Evolutionary conservation across 805 yeast genomes (phyloP).

Genomic region (Suhomyces sp.): DNA sequence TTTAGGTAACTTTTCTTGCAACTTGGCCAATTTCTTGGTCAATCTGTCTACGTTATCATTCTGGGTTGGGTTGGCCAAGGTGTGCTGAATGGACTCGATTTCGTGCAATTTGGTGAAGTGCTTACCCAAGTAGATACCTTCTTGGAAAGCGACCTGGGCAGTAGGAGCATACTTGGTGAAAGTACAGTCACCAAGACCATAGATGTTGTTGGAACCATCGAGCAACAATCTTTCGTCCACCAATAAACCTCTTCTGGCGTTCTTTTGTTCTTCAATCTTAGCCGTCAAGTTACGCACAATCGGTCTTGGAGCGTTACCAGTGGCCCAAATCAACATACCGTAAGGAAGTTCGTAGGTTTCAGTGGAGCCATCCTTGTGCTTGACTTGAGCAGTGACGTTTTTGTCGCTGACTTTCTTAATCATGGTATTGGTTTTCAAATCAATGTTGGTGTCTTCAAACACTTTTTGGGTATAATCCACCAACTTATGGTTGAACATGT

Average conservation of each 20-base stretch:
- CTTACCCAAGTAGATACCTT: constrained; percentile 77
- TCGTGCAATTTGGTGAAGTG: constrained; percentile 64
- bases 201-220: constrained; percentile 79
- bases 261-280: constrained; percentile 70
- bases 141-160: constrained; percentile 96
- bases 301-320: constrained; percentile 90
- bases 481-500: constrained; percentile 65
- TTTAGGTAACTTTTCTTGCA: constrained; percentile 46
- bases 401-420: constrained; percentile 78
- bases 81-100: constrained; percentile 54
- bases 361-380: constrained; percentile 61
- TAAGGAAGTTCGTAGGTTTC: constrained; percentile 69
- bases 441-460: constrained; percentile 63
- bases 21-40: constrained; percentile 43
- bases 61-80: constrained; percentile 34
- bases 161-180: constrained; percentile 91
- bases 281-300: constrained; percentile 64
- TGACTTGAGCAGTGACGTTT: constrained; percentile 66
- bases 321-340: constrained; percentile 95
- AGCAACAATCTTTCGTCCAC: constrained; percentile 80
- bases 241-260: constrained; percentile 86
- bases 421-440: constrained; percentile 79
- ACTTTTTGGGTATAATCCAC: constrained; percentile 78
- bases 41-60: constrained; percentile 44
- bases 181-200: constrained; percentile 94